A percentile compares a stretch with the other conserved stretches of the same genome.
Evolutionary conservation across 371 early-diverging fungal species (phyloP).

Genomic region (Mucor racemosus): DNA sequence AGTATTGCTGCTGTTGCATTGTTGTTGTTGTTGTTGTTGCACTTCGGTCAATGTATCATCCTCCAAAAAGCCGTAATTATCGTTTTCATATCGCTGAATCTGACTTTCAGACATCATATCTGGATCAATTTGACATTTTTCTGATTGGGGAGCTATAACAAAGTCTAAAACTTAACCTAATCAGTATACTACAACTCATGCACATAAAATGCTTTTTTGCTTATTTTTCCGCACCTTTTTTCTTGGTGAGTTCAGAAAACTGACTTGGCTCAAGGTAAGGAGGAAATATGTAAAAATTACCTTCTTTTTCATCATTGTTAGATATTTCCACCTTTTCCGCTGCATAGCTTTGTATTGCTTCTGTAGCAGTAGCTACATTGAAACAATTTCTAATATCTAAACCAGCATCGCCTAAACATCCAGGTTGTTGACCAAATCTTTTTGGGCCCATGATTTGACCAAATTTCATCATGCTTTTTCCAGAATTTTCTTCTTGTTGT

Average conservation of each 20-base stretch:
- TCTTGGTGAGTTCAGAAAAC: conserved; percentile 11
- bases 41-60: background rate
- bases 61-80: background rate
- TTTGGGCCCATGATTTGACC: conserved; percentile 27
- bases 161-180: background rate
- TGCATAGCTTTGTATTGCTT: conserved; percentile 29
- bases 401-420: conserved; percentile 34
- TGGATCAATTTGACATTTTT: conserved; percentile 26
- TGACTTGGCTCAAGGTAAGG: conserved; percentile 5
- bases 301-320: conserved; percentile 5
- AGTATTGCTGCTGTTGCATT: background rate
- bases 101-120: conserved; percentile 6
- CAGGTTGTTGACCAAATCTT: conserved; percentile 32
- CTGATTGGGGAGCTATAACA: conserved; percentile 17
- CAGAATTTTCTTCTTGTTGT: background rate
- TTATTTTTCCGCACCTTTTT: background rate
- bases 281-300: conserved; percentile 1
- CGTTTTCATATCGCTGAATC: background rate
- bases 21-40: background rate
- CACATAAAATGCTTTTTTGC: background rate
- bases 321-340: conserved; percentile 23
- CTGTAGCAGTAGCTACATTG: conserved; percentile 33
- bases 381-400: conserved; percentile 36
- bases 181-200: background rate
- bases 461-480: conserved; percentile 19